Conservation (phyloP, 2,329 filamentous ascomycete genomes). For the Ophiostoma perfectum region DNA sequence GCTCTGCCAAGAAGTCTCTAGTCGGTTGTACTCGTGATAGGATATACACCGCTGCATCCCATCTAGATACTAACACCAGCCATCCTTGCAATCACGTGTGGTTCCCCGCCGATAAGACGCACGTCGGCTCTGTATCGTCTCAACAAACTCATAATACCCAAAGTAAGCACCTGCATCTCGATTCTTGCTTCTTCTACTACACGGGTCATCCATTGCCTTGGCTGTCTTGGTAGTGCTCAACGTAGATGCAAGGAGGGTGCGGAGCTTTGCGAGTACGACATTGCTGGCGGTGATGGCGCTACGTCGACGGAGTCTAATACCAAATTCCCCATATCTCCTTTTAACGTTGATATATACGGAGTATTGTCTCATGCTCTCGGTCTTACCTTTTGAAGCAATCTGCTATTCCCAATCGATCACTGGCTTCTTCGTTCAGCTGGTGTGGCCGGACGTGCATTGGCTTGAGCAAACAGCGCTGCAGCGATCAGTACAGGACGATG, state of each 20-base stretch:
- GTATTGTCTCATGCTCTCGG: no score
- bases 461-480: background rate
- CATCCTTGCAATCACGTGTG: no score
- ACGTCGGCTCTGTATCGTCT: no score
- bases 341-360: background rate
- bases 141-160: no score
- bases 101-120: no score
- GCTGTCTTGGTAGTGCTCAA: background rate
- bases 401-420: background rate
- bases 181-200: background rate
- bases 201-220: background rate
- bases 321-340: background rate
- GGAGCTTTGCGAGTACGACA: slow-evolving; percentile 3
- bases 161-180: no score
- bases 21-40: no score
- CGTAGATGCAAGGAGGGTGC: background rate
- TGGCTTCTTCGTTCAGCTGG: background rate
- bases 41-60: no score
- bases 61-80: no score
- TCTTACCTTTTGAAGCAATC: background rate
- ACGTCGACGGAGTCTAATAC: background rate
- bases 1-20: no score
- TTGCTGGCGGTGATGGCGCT: slow-evolving; percentile 3
- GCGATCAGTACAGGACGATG: background rate
- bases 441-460: background rate